Percentiles rank a stretch among this genome's conserved stretches.
These are phyloP conservation scores for Coemansia interrupta DNA, from an alignment of 192 early-diverging fungal species.

Conservation along the genomic window DNA sequence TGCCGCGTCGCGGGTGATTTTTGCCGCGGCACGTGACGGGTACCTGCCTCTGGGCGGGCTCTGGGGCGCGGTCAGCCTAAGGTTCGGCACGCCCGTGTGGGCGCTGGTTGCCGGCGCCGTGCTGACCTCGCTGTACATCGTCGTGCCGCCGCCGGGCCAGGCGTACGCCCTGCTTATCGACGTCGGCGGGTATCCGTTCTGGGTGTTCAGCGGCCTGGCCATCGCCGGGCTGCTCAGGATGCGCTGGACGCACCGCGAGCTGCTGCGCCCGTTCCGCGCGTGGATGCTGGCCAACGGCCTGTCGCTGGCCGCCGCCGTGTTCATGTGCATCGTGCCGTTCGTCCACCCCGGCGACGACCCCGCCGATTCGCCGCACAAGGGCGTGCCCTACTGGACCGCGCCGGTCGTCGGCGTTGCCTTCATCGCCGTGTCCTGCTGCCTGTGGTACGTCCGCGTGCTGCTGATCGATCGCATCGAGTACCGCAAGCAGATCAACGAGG, in stretches of 20 bases:
- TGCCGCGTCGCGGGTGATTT: slow-evolving; percentile 48
- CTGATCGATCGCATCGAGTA: slow-evolving; percentile 25
- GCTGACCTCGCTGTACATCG: slow-evolving; percentile 37
- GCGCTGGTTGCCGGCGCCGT: slow-evolving; percentile 19
- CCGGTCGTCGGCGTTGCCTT: slow-evolving; percentile 39
- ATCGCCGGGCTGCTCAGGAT: slow-evolving; percentile 56
- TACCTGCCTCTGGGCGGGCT: slow-evolving; percentile 46
- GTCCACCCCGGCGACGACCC: slow-evolving; percentile 10
- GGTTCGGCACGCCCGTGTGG: slow-evolving; percentile 34
- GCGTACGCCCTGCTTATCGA: slow-evolving; percentile 58
- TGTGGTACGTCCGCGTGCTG: slow-evolving; percentile 49
- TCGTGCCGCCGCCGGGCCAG: slow-evolving; percentile 50
- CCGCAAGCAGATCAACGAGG: slow-evolving; percentile 5
- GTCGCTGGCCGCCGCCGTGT: slow-evolving; percentile 23
- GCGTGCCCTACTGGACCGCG: slow-evolving; percentile 49
- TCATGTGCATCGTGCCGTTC: slow-evolving; percentile 43
- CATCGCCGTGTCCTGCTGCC: slow-evolving; percentile 24
- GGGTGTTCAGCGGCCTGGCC: slow-evolving; percentile 55
- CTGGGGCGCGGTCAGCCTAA: slow-evolving; percentile 39
- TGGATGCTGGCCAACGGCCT: slow-evolving; percentile 35
- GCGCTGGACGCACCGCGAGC: slow-evolving; percentile 31
- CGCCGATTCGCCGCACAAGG: background rate
- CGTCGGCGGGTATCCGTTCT: slow-evolving; percentile 54
- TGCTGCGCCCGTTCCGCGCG: slow-evolving; percentile 48
- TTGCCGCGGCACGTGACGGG: slow-evolving; percentile 56